A percentile compares a stretch with the other conserved stretches of the same genome.
These are phyloP conservation scores for Ambispora gerdemannii DNA, from an alignment of 192 early-diverging fungal genomes.

Conservation along the genomic window DNA sequence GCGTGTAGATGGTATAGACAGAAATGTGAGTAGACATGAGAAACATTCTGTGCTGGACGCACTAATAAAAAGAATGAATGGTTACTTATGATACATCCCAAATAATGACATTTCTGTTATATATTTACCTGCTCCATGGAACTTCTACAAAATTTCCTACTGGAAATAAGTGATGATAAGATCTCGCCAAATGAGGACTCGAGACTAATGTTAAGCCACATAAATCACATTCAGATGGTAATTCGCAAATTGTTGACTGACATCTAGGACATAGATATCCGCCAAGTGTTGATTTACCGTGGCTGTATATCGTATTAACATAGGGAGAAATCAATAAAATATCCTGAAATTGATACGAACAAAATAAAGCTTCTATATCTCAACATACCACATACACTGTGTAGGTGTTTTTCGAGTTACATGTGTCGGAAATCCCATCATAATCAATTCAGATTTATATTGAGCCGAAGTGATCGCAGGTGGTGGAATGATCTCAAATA, in stretches of 20 bases:
- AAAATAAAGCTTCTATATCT: conserved; percentile 12
- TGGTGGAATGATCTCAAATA: conserved; percentile 88
- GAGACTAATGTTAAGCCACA: conserved; percentile 86
- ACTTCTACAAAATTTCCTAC: conserved; percentile 79
- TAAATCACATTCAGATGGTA: conserved; percentile 91
- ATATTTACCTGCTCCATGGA: conserved; percentile 45
- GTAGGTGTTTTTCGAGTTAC: conserved; percentile 50
- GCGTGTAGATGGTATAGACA: conserved; percentile 30
- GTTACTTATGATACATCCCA: not conserved
- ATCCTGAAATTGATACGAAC: not conserved
- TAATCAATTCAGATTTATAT: conserved; percentile 66
- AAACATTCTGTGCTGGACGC: conserved; percentile 45
- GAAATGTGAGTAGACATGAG: conserved; percentile 47
- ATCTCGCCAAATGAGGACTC: conserved; percentile 84
- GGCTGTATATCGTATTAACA: conserved; percentile 43
- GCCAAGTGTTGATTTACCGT: conserved; percentile 59
- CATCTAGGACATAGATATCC: conserved; percentile 90
- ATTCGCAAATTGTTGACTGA: conserved; percentile 72
- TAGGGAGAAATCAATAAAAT: conserved; percentile 10
- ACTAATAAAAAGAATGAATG: conserved; percentile 28
- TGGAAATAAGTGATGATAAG: conserved; percentile 94
- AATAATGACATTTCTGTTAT: not conserved
- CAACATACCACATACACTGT: conserved; percentile 74
- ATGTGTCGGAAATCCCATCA: conserved; percentile 88
- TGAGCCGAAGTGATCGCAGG: conserved; percentile 61